Conservation (phyloP, 495 filamentous ascomycete genomes). For the Stereocaulon alpinum region DNA sequence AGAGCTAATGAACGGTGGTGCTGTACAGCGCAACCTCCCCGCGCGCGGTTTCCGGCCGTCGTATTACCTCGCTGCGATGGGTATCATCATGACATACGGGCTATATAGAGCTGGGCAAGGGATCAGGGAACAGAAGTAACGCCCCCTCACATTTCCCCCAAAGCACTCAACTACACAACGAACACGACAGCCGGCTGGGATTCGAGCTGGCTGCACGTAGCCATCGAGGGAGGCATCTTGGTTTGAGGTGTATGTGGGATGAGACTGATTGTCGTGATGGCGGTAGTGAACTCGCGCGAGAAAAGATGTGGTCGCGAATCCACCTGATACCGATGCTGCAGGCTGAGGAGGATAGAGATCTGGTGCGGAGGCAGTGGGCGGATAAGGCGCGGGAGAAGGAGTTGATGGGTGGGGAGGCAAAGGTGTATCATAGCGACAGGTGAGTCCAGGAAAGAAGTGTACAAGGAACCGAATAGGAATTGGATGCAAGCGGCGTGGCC, state of each 20-base stretch:
- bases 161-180: not conserved
- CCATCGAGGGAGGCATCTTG: too few relatives aligned
- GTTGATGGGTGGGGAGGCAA: slow-evolving; percentile 67
- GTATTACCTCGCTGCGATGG: slow-evolving; percentile 63
- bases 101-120: slow-evolving; percentile 73
- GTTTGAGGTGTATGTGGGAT: not conserved
- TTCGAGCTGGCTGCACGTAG: too few relatives aligned
- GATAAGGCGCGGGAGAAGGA: slow-evolving; percentile 84
- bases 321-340: slow-evolving; percentile 86
- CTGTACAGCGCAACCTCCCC: slow-evolving; percentile 73
- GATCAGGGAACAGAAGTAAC: slow-evolving; percentile 75
- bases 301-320: slow-evolving; percentile 96
- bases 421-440: slow-evolving; percentile 81
- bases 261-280: not conserved
- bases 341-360: slow-evolving; percentile 91
- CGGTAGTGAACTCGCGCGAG: slow-evolving; percentile 76
- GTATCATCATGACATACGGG: slow-evolving; percentile 71
- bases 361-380: slow-evolving; percentile 72
- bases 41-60: slow-evolving; percentile 79
- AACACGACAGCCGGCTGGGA: too few relatives aligned
- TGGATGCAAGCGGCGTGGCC: too few relatives aligned
- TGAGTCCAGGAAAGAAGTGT: slow-evolving; percentile 34
- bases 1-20: too few relatives aligned
- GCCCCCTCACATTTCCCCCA: not conserved
- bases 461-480: too few relatives aligned